A percentile compares a stretch with the other conserved stretches of the same genome.
Conservation (phyloP, 225 moss, liverwort and hornwort species). For the Bryoerythrophyllum caledonicum region DNA sequence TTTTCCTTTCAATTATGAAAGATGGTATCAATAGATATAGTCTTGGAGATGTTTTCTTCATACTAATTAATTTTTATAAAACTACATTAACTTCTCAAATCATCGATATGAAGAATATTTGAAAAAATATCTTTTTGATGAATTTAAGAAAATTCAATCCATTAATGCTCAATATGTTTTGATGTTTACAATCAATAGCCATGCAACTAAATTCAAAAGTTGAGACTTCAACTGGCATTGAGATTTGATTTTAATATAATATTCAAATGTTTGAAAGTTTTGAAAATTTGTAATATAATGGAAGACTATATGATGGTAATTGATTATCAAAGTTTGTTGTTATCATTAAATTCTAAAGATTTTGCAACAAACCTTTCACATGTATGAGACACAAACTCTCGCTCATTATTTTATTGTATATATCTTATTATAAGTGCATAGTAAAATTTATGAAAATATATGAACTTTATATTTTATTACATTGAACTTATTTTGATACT, state of each 20-base stretch:
- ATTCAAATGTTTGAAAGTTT: background rate
- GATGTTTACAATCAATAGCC: no score
- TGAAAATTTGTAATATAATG: rapidly evolving
- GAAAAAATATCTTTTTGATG: no score
- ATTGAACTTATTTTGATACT: no score
- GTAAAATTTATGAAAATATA: background rate
- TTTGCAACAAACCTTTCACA: background rate
- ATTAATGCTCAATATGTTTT: no score
- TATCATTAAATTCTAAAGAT: background rate
- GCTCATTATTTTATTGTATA: background rate
- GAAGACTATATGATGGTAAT: background rate
- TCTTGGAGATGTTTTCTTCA: background rate
- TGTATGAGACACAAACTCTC: no score
- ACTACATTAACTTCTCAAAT: no score
- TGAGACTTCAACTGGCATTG: no score
- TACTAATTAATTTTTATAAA: no score
- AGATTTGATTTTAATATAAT: background rate
- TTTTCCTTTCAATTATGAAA: rapidly evolving
- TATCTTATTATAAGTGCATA: background rate
- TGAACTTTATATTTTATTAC: rapidly evolving
- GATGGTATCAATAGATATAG: background rate
- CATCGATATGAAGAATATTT: no score
- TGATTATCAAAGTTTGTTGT: background rate
- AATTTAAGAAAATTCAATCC: no score
- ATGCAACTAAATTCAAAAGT: no score